These are phyloP conservation scores for Amanita pallidorosea DNA, from an alignment of 768 basidiomycete genomes.

Conservation along the genomic window DNA sequence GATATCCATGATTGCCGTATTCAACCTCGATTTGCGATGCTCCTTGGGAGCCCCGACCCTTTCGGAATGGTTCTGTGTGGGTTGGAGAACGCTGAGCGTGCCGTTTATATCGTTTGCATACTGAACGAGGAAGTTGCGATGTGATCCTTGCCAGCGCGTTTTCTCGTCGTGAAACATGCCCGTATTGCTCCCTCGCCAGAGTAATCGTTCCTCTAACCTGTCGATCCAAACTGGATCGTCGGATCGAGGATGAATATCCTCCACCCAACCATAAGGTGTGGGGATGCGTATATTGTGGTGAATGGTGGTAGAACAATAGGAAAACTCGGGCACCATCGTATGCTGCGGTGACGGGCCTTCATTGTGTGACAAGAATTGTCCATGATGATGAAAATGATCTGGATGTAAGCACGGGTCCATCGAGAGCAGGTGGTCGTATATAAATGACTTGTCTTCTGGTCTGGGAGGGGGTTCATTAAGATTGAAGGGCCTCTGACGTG, in stretches of 20 bases:
- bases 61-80: constrained; percentile 15
- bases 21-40: constrained; percentile 28
- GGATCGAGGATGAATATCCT: constrained; percentile 23
- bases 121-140: constrained; percentile 37
- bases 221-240: constrained; percentile 57
- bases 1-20: constrained; percentile 51
- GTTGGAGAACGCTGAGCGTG: constrained; percentile 26
- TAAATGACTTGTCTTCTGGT: constrained; percentile 31
- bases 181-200: constrained; percentile 71
- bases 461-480: constrained; percentile 22
- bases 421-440: constrained; percentile 32
- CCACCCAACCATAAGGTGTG: constrained; percentile 35
- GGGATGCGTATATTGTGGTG: constrained; percentile 49
- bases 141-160: constrained; percentile 38
- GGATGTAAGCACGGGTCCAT: constrained; percentile 45
- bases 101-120: constrained; percentile 29
- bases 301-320: constrained; percentile 35
- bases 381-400: constrained; percentile 33
- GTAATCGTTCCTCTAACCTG: constrained; percentile 48
- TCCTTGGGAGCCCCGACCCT: constrained; percentile 23
- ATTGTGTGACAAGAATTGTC: constrained; percentile 38
- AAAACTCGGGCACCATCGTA: constrained; percentile 40
- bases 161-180: constrained; percentile 36
- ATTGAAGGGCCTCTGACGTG: constrained; percentile 21
- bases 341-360: constrained; percentile 34